Conservation (phyloP, 208 protist species). For the Acanthamoeba divionensis region DNA sequence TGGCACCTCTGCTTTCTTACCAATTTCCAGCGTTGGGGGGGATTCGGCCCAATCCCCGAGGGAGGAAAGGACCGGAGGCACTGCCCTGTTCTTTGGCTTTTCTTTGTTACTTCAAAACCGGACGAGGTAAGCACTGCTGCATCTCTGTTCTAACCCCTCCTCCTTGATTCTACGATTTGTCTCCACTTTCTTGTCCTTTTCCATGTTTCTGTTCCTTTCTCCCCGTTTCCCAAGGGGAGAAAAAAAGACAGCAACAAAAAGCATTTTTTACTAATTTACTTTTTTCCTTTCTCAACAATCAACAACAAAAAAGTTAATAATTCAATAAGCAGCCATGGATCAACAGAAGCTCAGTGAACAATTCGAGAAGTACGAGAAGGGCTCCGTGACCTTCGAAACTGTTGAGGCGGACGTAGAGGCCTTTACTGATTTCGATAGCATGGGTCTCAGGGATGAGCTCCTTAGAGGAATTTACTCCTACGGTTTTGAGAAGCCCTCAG, state of each 20-base stretch:
- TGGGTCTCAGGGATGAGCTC: conserved; percentile 95
- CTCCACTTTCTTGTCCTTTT: not conserved
- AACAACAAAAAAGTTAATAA: conserved; percentile 51
- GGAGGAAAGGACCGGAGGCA: no score
- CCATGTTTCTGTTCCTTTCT: not conserved
- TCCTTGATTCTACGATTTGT: not conserved
- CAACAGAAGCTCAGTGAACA: conserved; percentile 53
- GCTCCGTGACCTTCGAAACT: conserved; percentile 85
- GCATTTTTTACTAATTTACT: not conserved
- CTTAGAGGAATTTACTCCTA: conserved; percentile 78
- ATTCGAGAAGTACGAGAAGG: conserved; percentile 44
- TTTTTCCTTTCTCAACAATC: no score
- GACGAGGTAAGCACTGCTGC: no score
- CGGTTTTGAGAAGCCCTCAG: conserved; percentile 95
- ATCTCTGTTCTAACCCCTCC: no score
- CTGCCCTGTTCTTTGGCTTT: no score
- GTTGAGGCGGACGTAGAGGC: conserved; percentile 80
- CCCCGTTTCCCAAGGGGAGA: not conserved
- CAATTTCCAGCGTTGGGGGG: no score
- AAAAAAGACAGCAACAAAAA: no score
- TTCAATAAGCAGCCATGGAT: conserved; percentile 34
- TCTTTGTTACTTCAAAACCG: no score
- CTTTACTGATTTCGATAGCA: conserved; percentile 91
- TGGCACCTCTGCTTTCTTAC: no score
- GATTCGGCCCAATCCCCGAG: no score